Conservation (phyloP, 2,329 filamentous ascomycete species). For the Fusarium lateritium region DNA sequence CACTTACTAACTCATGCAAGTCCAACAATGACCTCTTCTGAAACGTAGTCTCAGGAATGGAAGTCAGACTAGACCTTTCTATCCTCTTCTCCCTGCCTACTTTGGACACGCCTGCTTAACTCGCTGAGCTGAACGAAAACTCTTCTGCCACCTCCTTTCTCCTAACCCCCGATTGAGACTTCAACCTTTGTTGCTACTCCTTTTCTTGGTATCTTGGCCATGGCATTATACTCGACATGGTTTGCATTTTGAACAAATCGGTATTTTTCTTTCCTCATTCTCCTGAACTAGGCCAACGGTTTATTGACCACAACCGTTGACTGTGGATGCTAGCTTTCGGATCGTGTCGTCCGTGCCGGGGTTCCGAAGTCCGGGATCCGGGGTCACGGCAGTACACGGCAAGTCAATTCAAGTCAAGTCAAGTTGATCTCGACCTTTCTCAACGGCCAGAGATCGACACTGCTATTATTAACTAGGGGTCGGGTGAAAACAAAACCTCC, state of each 20-base stretch:
- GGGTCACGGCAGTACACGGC: not conserved
- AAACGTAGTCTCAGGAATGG: conserved; percentile 35
- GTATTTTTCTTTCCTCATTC: not conserved
- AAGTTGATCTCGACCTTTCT: conserved; percentile 7
- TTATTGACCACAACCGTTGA: not conserved
- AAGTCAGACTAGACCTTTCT: conserved; percentile 29
- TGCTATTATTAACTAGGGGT: not conserved
- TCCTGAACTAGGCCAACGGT: conserved; percentile 5
- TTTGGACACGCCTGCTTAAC: conserved; percentile 2
- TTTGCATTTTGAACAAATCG: not conserved
- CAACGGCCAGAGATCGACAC: conserved; percentile 19
- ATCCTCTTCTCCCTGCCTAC: conserved; percentile 10
- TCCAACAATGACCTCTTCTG: conserved; percentile 30
- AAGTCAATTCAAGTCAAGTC: not conserved
- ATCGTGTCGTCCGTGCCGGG: conserved; percentile 11
- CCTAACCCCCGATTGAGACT: conserved; percentile 14
- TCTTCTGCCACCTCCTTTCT: conserved; percentile 33
- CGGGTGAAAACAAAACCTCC: not conserved
- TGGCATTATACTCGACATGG: not conserved
- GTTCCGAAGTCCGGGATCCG: not conserved
- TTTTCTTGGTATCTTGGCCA: not conserved
- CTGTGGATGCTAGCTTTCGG: not conserved
- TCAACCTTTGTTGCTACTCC: conserved; percentile 1
- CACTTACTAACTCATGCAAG: conserved; percentile 1
- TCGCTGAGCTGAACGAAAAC: not conserved